A percentile compares a stretch with the other conserved stretches of the same genome.
Evolutionary conservation across 1,284 basidiomycete genomes (phyloP).

Genomic region (Tausonia pullulans): DNA sequence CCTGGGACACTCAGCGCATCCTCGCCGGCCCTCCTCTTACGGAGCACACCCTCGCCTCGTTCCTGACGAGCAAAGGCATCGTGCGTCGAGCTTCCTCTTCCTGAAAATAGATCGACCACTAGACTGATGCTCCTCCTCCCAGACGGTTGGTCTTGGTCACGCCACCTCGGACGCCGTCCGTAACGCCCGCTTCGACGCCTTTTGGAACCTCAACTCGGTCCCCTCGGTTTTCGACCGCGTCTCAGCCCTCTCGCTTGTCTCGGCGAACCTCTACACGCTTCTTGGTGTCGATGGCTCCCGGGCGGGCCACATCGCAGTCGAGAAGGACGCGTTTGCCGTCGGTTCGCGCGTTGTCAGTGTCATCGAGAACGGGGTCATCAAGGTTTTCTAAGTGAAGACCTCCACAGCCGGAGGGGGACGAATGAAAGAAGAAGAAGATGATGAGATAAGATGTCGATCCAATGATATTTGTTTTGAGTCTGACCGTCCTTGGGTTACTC

Average conservation of each 20-base stretch:
- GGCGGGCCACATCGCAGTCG: neutral
- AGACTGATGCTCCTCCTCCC: neutral
- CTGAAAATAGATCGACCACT: no score
- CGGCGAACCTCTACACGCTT: neutral
- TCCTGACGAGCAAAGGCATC: constrained; percentile 5
- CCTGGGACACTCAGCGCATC: constrained; percentile 54
- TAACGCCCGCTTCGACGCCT: constrained; percentile 3
- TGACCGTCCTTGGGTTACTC: no score
- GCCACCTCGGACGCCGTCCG: neutral
- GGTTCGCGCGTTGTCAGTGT: neutral
- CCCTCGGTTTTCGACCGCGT: neutral
- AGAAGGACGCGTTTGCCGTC: constrained; percentile 2
- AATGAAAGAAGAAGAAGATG: no score
- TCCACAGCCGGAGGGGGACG: no score
- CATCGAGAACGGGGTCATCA: neutral
- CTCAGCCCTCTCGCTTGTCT: neutral
- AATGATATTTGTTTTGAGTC: no score
- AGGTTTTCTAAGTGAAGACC: neutral
- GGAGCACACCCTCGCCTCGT: constrained; percentile 16
- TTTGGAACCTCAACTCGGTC: neutral
- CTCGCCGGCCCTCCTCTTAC: constrained; percentile 65
- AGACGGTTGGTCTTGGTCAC: constrained; percentile 5
- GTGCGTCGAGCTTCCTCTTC: neutral
- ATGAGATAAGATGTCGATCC: no score
- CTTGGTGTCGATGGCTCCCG: neutral